Base-by-base conservation (phyloP, 345 rosid species). In the Crucihimalaya himalaica region DNA sequence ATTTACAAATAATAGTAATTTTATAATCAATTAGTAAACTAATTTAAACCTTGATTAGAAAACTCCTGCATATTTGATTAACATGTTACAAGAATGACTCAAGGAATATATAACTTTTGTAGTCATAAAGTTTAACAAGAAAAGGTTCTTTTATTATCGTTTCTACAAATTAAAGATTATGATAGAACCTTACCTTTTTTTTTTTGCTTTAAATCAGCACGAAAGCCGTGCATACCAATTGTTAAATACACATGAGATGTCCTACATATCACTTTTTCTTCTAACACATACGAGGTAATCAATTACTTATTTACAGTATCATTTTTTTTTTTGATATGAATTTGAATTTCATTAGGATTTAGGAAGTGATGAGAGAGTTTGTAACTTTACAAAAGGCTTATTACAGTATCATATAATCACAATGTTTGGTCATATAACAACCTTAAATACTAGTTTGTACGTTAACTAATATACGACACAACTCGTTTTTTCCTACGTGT, bases 71-170 rank as follows among this genome's bases (percentile, higher is more conserved):
- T 25, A 37, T 23, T 23, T 37, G 61, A 29, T n/a, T n/a, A 64
- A 46, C 42, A 20, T 18, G 20, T 19, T n/a, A 46, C 40, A 46
- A 18, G 12, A 40, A 40, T 39, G 32, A 14, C 14, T n/a, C 20
- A 23, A 61, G 63, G 16, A 61, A 40, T 61, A 40, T 25, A 15
- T 29, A 31, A 40, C 8, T 40, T 61, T 61, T 28, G 51, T 61
- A 23, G 10, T 12, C 27, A 34, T 14, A 15, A 23, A 8, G 32
- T 15, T 61, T 23, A 37, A 60, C 13, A 20, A 20, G 55, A 31
- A 55, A 29, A 4, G 11, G 20, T n/a, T 55, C 12, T 1, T 54
- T 5, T 20, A 6, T 25, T 48, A 48, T 48, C 14, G 2, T 15
- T 28, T 54, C 37, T 54, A 54, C 60, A 54, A 28, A 54, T 28